phyloP scores from a whole-genome alignment of 495 filamentous ascomycete genomes.

The Trichoderma orchidacearum region DNA sequence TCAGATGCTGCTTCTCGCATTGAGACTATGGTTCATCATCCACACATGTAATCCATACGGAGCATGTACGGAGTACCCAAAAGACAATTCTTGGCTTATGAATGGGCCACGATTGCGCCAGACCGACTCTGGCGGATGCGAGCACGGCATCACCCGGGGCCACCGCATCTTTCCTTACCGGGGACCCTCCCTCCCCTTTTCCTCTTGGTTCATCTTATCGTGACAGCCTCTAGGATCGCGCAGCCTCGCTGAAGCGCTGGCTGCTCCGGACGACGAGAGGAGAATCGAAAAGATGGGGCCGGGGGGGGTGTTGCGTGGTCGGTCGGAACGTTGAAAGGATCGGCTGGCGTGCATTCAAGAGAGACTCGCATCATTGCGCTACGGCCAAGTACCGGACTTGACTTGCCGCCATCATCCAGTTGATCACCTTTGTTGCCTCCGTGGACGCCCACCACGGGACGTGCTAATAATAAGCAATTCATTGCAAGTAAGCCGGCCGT shows the following conservation, averaged over 20 bases:
- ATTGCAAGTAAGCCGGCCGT: background rate
- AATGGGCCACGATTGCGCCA: background rate
- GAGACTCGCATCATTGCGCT: slow-evolving; percentile 1
- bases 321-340: background rate
- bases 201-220: background rate
- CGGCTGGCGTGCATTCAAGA: background rate
- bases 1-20: too few species aligned
- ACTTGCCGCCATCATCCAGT: background rate
- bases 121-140: background rate
- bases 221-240: background rate
- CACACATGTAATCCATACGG: too few species aligned
- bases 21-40: too few species aligned
- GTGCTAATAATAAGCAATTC: too few species aligned
- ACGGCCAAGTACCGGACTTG: background rate
- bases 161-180: background rate
- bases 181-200: background rate
- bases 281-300: background rate
- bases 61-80: too few species aligned
- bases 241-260: background rate
- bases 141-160: background rate
- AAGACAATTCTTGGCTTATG: too few species aligned
- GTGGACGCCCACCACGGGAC: too few species aligned
- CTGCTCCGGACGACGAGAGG: background rate
- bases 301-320: too few species aligned
- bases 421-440: too few species aligned